Base-by-base conservation (phyloP, 306 rosid species). In the Quercus engelmannii region DNA sequence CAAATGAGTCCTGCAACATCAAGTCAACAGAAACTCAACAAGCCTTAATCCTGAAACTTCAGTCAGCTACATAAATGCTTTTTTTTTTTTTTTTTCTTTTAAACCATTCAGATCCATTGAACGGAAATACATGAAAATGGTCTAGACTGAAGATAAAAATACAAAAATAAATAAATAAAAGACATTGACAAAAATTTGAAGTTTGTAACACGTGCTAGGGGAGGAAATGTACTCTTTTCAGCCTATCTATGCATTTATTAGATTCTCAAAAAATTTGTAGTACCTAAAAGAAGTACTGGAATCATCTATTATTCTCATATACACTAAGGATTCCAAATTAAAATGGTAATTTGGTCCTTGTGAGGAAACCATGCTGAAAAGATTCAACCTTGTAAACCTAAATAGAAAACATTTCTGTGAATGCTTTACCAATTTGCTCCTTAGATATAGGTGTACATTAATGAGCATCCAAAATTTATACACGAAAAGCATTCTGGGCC, bases 1-100 rank as follows among this genome's bases (percentile, higher is more conserved):
- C 99, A 80, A 92, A 91, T 5, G 99, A 92, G 79, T 90, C 95
- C 99, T 94, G 82, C 83, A 82, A 81, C 74, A 82, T 43, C 69
- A 75, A 52, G 43, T 83, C 77, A 80, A 69, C 33, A 73, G 64
- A 71, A 46, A 51, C 33, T 78, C 79, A 73, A 23, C 5, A 35
- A 35, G 26, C 52, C 1, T 18, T 5, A 63, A 15, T 63, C 41
- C 72, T 64, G 19, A 67, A 67, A 68, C 15, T 68, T 33, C 23
- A 9, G 51, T 68, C 51, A 38, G 33, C 31, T 23, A 12, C 31
- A 2, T 21, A 61, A 61, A 61, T 61, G 9, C 9, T 5, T 14
- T 15, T 63, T 26, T 1, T 23, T 63, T 25, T n/a, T 1, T 23
- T 13, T 33, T 13, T 63, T 3, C 17, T 26, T 28, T 2, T 41